Evolutionary conservation across 805 yeast genomes (phyloP), one percentile per base, ranked within the genome.

Genomic region (Myxozyma melibiosi): DNA sequence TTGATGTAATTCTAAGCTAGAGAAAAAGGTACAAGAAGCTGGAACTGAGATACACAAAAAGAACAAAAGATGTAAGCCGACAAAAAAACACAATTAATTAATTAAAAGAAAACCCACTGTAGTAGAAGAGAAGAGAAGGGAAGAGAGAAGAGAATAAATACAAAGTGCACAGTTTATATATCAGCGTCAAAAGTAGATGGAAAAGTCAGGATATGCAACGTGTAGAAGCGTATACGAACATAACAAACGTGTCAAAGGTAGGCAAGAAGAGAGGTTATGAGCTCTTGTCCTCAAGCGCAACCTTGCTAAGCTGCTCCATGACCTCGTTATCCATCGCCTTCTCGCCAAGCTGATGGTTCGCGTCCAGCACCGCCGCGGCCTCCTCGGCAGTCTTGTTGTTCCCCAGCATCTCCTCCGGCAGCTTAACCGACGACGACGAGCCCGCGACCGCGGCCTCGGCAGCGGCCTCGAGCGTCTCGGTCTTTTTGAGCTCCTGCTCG

Each of bases 271-370:
- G 11, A 42, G 11, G 14, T 35, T 40, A 46, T 9, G 50, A 47
- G 35, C 46, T 53, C 55, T 47, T 48, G 50, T 53, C 63, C 14
- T 38, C 53, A 8, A 60, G 45, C 5, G 64, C 47, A 27, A 60
- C 62, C n/a, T 58, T 46, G 38, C 40, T 45, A 9, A 60, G 39
- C 38, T 58, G 47, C 39, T 41, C 50, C 51, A 54, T 39, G 33
- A 58, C 61, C 16, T 43, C 50, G 24, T 41, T 51, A 28, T 38
- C 56, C 25, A 44, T 45, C 13, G 58, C 52, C 53, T 60, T 60
- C 25, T 60, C 64, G 16, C 46, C 63, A 9, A 58, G 30, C 14
- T 39, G 48, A 8, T 28, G 41, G 13, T 51, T 47, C 13, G 57
- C 61, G 20, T 46, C 60, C 11, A 57, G 39, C 5, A 24, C 39